phyloP scores from a whole-genome alignment of 2,329 filamentous ascomycete genomes.

The Fonsecaea pedrosoi region DNA sequence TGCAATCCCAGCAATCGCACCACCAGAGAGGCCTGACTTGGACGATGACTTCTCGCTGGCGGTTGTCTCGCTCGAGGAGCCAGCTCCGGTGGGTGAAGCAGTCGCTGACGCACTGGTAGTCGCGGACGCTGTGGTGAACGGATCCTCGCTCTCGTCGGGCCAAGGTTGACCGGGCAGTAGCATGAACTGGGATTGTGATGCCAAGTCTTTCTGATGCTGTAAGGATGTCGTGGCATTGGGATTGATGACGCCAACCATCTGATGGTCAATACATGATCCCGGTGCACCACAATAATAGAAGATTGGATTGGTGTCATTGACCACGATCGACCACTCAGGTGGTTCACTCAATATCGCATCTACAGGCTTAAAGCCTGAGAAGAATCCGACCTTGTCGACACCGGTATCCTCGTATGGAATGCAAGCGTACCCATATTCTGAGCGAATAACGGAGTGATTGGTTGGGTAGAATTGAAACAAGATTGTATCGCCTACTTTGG shows the following conservation, averaged over 20 bases:
- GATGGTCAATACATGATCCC: constrained; percentile 67
- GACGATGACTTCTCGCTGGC: neutral
- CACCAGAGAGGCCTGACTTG: constrained; percentile 22
- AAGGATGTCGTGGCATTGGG: constrained; percentile 47
- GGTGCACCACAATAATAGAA: constrained; percentile 75
- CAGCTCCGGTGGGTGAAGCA: neutral
- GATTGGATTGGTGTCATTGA: constrained; percentile 69
- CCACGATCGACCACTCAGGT: constrained; percentile 49
- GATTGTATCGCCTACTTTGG: constrained; percentile 37
- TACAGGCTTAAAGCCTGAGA: constrained; percentile 58
- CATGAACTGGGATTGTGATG: constrained; percentile 33
- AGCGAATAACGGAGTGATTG: constrained; percentile 69
- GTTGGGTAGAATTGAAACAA: constrained; percentile 67
- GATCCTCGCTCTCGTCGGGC: constrained; percentile 31
- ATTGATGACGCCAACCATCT: constrained; percentile 81
- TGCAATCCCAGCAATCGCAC: constrained; percentile 34
- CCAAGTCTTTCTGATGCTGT: constrained; percentile 35
- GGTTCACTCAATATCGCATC: constrained; percentile 55
- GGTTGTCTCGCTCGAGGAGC: constrained; percentile 1
- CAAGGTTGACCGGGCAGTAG: constrained; percentile 38
- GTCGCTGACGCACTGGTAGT: constrained; percentile 19
- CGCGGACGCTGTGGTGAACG: constrained; percentile 23
- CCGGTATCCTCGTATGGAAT: constrained; percentile 65
- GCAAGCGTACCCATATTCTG: constrained; percentile 66
- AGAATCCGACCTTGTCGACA: constrained; percentile 60